Evolutionary conservation across 176 grass and related monocot species (phyloP).

Genomic region (Rhynchospora breviuscula): DNA sequence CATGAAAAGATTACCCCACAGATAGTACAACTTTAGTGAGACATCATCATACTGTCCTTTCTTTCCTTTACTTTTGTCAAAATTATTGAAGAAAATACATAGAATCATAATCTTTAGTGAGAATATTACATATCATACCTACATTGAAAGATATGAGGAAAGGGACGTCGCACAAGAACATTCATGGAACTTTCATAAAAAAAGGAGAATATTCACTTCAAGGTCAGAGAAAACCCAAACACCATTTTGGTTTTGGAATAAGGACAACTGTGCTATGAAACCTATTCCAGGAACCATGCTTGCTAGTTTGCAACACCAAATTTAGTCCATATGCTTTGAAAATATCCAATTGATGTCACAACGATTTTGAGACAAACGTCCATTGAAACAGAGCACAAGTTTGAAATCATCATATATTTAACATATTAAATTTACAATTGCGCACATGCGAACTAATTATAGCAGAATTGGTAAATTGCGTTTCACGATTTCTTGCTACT

Average conservation of each 20-base stretch:
- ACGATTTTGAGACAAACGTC: not conserved
- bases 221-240: not conserved
- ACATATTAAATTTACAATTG: not conserved
- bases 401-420: not conserved
- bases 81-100: not conserved
- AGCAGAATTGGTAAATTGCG: not conserved
- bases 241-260: not conserved
- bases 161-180: not conserved
- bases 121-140: constrained; percentile 2
- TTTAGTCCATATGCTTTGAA: not conserved
- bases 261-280: not conserved
- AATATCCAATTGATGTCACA: not conserved
- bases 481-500: not conserved
- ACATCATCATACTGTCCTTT: constrained; percentile 14
- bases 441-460: not conserved
- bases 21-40: constrained; percentile 14
- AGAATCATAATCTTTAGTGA: not conserved
- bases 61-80: not conserved
- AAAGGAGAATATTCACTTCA: not conserved
- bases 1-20: not conserved
- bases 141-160: not conserved
- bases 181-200: constrained; percentile 9
- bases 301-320: not conserved
- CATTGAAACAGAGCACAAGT: not conserved
- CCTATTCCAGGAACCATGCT: not conserved